Base-by-base conservation (phyloP, 495 filamentous ascomycete species). In the Penicillium coffeae region DNA sequence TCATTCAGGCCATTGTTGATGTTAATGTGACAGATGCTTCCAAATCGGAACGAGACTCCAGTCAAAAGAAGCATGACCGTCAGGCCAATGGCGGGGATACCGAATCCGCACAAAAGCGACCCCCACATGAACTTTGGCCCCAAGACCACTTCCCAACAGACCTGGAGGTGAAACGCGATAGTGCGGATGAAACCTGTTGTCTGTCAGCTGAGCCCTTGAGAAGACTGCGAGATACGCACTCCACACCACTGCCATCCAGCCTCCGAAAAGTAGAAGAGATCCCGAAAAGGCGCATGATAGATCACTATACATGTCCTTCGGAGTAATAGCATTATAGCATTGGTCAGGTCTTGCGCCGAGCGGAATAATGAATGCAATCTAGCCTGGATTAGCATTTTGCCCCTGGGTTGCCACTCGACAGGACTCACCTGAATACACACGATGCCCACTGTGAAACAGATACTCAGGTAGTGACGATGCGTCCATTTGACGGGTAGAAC, bases 61-160 rank as follows among this genome's bases (percentile, higher is more conserved):
- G 93, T 96, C 41, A 95, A 70, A 25, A 87, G 74, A 48, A 97
- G 77, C 52, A 89, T 86, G 13, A 88, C 65, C 1, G 84, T 73
- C 19, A 91, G 75, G 36, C 87, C 85, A 19, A 89, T 62, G 22
- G 81, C 77, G 2, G 90, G 89, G 35, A 97, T 74, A 8, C 83
- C 89, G 85, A 91, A 95, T 50, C 94, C 93, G 37, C 80, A 70
- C 7, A 80, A 71, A 56, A 95, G 83, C 9, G 94, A 83, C 51
- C 77, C 78, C 79, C 88, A 90, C 83, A 96, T 96, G 68, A 95
- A 96, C 51, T 83, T 89, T 15, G 80, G 78, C 3, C 93, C 94
- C 7, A 94, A 84, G 4, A 92, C 82, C 15, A 94, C 74, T 62
- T 97, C 89, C 94, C 94, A 98, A 73, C 90, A 95, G 38, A 98